Evolutionary conservation across 2,329 filamentous ascomycete species (phyloP), one percentile per base, ranked within the genome.

Genomic region (Trichophyton rubrum): DNA sequence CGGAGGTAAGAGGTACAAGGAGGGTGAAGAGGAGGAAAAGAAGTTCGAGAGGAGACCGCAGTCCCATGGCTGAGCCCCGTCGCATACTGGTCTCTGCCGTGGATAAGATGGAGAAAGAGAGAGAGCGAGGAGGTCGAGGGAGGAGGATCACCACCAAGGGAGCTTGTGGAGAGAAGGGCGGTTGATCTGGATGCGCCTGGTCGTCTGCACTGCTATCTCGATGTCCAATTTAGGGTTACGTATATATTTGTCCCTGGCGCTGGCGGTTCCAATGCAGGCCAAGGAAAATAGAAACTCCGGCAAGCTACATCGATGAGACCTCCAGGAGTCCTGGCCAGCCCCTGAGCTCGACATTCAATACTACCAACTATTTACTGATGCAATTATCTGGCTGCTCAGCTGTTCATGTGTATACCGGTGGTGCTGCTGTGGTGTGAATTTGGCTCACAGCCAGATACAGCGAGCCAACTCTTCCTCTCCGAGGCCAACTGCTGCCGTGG

Each of bases 1-100:
- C 90, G 45, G 43, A 56, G 15, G 58, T 58, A 55, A 61, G 45
- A 13, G 58, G 56, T n/a, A 61, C 17, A 59, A 63, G 51, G 41
- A 60, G 43, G 56, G 27, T 27, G 58, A 60, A 61, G 55, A 63
- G 58, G 7, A 62, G 40, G 45, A 59, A 35, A 45, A 64, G 58
- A 59, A 22, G 53, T 40, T 33, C 30, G 60, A 64, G 33, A 59
- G 43, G 40, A 59, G 43, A 64, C 43, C 53, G 58, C 9, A 55
- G 60, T 33, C 60, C 45, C 47, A 56, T 47, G n/a, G 55, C 17
- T 49, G 49, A 57, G 22, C 38, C 58, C 7, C 58, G 58, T 60
- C 62, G 56, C 56, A 59, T 59, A 6, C 8, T 41, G 30, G 30
- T 40, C 20, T 57, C 15, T 40, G 55, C 17, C 22, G 27, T 24